Evolutionary conservation across 176 grass and related monocot species (phyloP).

Genomic region (Olyra latifolia): DNA sequence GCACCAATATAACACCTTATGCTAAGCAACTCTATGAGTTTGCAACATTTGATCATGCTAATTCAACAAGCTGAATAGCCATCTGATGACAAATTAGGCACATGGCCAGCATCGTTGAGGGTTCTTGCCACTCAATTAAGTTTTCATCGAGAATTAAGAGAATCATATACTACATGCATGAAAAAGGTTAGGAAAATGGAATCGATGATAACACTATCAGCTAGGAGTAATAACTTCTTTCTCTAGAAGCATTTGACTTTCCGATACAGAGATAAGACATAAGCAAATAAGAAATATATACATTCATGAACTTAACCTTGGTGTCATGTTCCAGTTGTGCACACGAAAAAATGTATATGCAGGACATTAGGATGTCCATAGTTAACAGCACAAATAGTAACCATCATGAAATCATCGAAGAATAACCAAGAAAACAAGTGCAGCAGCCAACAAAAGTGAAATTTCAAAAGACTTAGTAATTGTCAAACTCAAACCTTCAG

Average conservation of each 20-base stretch:
- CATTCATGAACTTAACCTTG: neutral
- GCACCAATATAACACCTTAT: neutral
- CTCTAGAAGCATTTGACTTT: neutral
- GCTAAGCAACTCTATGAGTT: slow-evolving; percentile 1
- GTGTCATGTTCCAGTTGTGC: neutral
- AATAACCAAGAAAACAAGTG: slow-evolving; percentile 11
- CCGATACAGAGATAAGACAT: too few relatives aligned
- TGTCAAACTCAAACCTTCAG: slow-evolving; percentile 70
- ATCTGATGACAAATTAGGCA: slow-evolving; percentile 14
- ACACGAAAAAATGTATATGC: slow-evolving; percentile 16
- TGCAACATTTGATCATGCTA: neutral
- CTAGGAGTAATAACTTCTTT: neutral
- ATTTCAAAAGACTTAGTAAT: neutral
- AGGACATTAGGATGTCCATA: neutral
- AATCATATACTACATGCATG: neutral
- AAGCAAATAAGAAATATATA: too few relatives aligned
- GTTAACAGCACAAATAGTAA: neutral
- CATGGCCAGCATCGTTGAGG: neutral
- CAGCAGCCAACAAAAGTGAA: neutral
- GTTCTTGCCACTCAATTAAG: neutral
- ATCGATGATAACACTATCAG: neutral
- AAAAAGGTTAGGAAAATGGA: neutral
- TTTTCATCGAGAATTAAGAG: neutral
- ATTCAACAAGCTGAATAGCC: neutral
- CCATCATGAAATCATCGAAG: slow-evolving; percentile 13